These are phyloP conservation scores for Phaffia rhodozyma DNA, from an alignment of 1,284 basidiomycete genomes.

Conservation along the genomic window DNA sequence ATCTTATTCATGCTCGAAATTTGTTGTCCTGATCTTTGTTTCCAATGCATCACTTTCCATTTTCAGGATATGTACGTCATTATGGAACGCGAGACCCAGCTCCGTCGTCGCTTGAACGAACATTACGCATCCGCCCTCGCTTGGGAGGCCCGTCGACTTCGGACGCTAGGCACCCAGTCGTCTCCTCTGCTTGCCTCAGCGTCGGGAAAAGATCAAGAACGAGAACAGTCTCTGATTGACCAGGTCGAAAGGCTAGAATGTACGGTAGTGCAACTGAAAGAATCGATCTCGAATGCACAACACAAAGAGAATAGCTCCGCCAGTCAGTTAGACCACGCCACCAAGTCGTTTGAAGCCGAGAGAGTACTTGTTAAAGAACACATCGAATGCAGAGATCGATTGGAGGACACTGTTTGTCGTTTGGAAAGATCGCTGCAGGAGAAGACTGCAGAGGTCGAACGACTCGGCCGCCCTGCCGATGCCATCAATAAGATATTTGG, in stretches of 20 bases:
- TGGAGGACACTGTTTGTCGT: too few species aligned
- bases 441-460: not conserved
- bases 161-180: conserved; percentile 20
- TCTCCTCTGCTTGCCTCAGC: conserved; percentile 16
- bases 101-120: conserved; percentile 33
- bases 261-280: conserved; percentile 29
- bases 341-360: too few species aligned
- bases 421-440: not conserved
- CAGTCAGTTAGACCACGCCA: too few species aligned
- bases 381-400: not conserved
- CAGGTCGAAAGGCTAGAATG: conserved; percentile 17
- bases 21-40: conserved; percentile 9
- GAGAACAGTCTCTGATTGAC: conserved; percentile 17
- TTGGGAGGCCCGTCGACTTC: conserved; percentile 35
- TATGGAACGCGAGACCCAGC: conserved; percentile 29
- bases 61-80: conserved; percentile 33
- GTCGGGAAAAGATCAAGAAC: conserved; percentile 19
- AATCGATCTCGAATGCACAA: conserved; percentile 30
- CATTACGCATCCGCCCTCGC: conserved; percentile 37
- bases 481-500: conserved; percentile 1
- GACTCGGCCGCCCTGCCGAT: not conserved
- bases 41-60: too few species aligned
- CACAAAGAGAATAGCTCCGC: not conserved
- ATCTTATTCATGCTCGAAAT: not conserved
- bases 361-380: not conserved